These are phyloP conservation scores for Rhizomucor miehei DNA, from an alignment of 371 early-diverging fungal genomes.

Conservation along the genomic window DNA sequence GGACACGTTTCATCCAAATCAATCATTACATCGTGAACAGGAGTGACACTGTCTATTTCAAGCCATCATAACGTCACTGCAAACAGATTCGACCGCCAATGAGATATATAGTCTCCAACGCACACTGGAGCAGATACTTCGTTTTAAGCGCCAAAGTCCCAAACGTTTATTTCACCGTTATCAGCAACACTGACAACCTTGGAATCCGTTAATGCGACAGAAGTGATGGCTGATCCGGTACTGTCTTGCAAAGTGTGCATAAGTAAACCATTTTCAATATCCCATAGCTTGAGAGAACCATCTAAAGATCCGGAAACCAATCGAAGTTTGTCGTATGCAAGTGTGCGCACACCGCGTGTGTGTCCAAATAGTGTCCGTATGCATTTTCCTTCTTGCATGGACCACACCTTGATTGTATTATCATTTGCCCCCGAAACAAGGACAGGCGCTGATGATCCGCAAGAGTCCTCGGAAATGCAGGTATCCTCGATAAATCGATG, in stretches of 20 bases:
- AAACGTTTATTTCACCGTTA: slow-evolving; percentile 69
- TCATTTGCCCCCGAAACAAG: slow-evolving; percentile 82
- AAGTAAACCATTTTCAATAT: slow-evolving; percentile 72
- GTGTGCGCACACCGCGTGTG: slow-evolving; percentile 79
- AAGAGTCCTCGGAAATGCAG: background rate
- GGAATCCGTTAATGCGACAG: slow-evolving; percentile 75
- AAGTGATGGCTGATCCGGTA: slow-evolving; percentile 59
- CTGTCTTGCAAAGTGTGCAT: slow-evolving; percentile 65
- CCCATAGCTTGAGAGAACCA: slow-evolving; percentile 89
- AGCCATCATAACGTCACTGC: too few relatives aligned
- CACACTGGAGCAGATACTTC: too few relatives aligned
- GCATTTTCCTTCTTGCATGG: slow-evolving; percentile 72
- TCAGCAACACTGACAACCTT: slow-evolving; percentile 79
- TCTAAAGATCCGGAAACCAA: slow-evolving; percentile 87
- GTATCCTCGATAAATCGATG: slow-evolving; percentile 25
- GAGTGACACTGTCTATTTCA: too few relatives aligned
- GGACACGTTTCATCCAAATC: too few relatives aligned
- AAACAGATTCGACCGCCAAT: too few relatives aligned
- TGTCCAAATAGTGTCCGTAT: slow-evolving; percentile 81
- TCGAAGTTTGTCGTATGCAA: slow-evolving; percentile 82
- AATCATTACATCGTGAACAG: too few relatives aligned
- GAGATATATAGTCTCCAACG: too few relatives aligned
- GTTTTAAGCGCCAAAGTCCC: slow-evolving; percentile 57
- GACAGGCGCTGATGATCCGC: slow-evolving; percentile 22
- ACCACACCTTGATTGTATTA: slow-evolving; percentile 83